Evolutionary conservation across 2,329 filamentous ascomycete genomes (phyloP).

Genomic region (Pseudogymnoascus sp.): DNA sequence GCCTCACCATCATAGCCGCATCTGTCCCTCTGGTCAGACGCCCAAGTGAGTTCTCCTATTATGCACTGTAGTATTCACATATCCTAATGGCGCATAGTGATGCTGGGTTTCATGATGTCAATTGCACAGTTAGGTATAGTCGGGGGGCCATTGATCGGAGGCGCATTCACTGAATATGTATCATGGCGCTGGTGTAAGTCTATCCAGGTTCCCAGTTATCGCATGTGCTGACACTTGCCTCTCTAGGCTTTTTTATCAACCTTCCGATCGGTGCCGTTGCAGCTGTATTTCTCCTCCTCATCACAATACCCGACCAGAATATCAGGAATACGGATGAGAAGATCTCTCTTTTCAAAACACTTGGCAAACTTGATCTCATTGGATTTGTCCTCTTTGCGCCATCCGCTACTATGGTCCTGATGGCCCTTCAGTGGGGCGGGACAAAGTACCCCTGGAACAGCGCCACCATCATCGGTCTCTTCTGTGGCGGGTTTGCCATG

Average conservation of each 20-base stretch:
- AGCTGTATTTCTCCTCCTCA: slow-evolving; percentile 28
- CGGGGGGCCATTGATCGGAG: slow-evolving; percentile 13
- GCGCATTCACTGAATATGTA: slow-evolving; percentile 12
- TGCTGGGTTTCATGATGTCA: slow-evolving; percentile 8
- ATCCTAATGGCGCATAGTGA: neutral
- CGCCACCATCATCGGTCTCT: slow-evolving; percentile 23
- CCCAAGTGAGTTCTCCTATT: slow-evolving; percentile 11
- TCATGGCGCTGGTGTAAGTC: slow-evolving; percentile 17
- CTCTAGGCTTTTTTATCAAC: slow-evolving; percentile 32
- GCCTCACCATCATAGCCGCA: slow-evolving; percentile 41
- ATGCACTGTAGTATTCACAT: neutral
- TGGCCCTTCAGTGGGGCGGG: slow-evolving; percentile 31
- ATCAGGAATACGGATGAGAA: neutral
- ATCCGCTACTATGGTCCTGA: slow-evolving; percentile 26
- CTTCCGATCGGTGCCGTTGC: slow-evolving; percentile 32
- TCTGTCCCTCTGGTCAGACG: slow-evolving; percentile 16
- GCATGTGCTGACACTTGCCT: neutral
- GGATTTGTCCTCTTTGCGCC: slow-evolving; percentile 29
- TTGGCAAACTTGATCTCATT: slow-evolving; percentile 25
- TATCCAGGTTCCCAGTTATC: neutral
- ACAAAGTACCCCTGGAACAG: slow-evolving; percentile 26
- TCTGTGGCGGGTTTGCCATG: slow-evolving; percentile 19
- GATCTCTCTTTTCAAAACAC: slow-evolving; percentile 1
- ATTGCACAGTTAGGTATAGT: slow-evolving; percentile 11
- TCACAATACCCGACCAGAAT: slow-evolving; percentile 27